phyloP scores from a whole-genome alignment of 176 grass and related monocot genomes.

The Stipa capillata region DNA sequence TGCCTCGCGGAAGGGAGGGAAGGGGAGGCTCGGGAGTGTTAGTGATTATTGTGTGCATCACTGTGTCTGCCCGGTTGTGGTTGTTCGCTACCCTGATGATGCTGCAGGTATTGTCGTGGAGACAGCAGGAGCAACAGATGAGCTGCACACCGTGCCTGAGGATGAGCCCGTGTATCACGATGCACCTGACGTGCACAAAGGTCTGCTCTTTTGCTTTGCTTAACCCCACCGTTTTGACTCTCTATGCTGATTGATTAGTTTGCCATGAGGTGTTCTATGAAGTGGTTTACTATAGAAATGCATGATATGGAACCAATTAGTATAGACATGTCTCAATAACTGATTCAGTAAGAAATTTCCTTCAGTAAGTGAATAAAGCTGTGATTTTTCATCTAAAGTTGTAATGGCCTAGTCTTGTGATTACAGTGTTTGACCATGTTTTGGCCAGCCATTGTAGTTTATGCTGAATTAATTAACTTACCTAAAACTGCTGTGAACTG shows the following conservation, averaged over 20 bases:
- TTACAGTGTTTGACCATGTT: neutral
- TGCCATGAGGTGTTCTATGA: neutral
- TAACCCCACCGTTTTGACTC: neutral
- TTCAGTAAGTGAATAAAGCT: neutral
- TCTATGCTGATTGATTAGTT: neutral
- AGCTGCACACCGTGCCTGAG: conserved; percentile 48
- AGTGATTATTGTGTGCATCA: conserved; percentile 94
- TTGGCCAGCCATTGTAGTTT: neutral
- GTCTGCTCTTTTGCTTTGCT: conserved; percentile 4
- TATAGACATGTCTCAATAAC: neutral
- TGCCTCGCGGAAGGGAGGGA: conserved; percentile 55
- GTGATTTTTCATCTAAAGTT: neutral
- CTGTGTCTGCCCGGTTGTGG: conserved; percentile 85
- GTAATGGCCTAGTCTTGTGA: neutral
- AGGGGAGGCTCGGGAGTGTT: conserved; percentile 79
- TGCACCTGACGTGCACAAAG: conserved; percentile 52
- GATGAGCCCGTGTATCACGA: conserved; percentile 68
- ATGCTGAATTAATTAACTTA: neutral
- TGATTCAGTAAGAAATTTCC: neutral
- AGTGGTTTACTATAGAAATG: neutral
- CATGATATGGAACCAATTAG: neutral
- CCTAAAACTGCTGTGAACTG: neutral
- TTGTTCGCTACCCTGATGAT: conserved; percentile 78
- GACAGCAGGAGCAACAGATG: conserved; percentile 11
- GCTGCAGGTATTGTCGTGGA: conserved; percentile 21